A percentile compares a stretch with the other conserved stretches of the same genome.
Evolutionary conservation across 176 grass and related monocot species (phyloP).

Genomic region (Oryza australiensis): DNA sequence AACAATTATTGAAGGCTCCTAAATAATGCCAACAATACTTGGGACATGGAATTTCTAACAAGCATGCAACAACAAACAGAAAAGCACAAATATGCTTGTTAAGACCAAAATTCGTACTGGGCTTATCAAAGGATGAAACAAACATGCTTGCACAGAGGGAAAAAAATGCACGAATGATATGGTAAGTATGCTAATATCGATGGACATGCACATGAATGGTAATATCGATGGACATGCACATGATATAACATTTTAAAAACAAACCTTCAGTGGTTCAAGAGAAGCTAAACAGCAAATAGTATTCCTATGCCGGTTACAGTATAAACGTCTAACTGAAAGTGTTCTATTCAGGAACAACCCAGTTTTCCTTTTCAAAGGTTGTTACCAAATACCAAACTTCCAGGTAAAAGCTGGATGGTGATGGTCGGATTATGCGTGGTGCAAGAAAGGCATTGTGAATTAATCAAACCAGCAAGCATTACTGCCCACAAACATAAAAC

Average conservation of each 20-base stretch:
- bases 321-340: neutral
- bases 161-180: neutral
- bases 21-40: neutral
- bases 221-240: neutral
- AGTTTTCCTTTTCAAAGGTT: neutral
- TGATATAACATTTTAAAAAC: neutral
- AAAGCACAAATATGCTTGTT: neutral
- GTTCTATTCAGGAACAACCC: slow-evolving; percentile 1
- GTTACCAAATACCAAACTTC: neutral
- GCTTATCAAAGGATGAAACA: neutral
- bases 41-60: neutral
- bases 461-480: neutral
- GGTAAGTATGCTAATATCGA: too few species aligned
- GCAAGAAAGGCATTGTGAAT: neutral
- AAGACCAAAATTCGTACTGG: neutral
- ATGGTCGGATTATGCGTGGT: neutral
- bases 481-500: neutral
- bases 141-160: neutral
- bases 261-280: neutral
- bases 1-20: neutral
- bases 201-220: neutral
- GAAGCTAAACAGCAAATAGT: neutral
- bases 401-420: neutral
- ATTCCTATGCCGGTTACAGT: neutral
- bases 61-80: neutral